Conservation (phyloP, 129 eudicot genomes). For the Flaveria bidentis region DNA sequence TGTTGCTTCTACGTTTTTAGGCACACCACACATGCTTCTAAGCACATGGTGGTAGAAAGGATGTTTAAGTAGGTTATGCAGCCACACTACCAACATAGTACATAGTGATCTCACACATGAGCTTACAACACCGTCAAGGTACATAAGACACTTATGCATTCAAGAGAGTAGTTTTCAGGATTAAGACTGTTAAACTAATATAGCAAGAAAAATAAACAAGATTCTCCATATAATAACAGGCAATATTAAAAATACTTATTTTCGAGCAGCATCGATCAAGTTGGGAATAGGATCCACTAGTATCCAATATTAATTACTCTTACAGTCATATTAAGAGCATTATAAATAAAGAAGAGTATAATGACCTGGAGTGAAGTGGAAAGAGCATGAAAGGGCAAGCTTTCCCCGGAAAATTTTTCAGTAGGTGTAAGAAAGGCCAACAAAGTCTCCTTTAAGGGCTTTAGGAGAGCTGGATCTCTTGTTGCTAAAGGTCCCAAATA, state of each 20-base stretch:
- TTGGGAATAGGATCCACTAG: neutral
- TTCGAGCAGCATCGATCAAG: neutral
- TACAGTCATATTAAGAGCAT: neutral
- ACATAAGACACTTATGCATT: neutral
- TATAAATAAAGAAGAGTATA: neutral
- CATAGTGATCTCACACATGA: neutral
- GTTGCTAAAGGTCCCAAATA: conserved; percentile 93
- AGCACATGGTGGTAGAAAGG: neutral
- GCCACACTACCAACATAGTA: neutral
- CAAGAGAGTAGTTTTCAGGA: neutral
- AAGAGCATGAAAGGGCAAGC: conserved; percentile 67
- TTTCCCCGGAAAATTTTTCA: conserved; percentile 53
- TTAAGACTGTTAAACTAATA: neutral
- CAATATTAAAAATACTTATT: neutral
- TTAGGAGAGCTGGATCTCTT: conserved; percentile 65
- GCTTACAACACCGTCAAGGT: neutral
- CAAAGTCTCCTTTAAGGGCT: conserved; percentile 89
- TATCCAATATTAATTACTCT: conserved; percentile 2
- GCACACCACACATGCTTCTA: neutral
- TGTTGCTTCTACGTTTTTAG: conserved; percentile 6
- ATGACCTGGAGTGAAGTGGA: conserved; percentile 95
- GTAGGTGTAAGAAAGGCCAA: conserved; percentile 71
- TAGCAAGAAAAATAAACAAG: neutral
- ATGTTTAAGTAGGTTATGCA: conserved; percentile 2
- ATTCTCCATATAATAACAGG: neutral